These are phyloP conservation scores for Russula foetens DNA, from an alignment of 768 basidiomycete species.

Conservation along the genomic window DNA sequence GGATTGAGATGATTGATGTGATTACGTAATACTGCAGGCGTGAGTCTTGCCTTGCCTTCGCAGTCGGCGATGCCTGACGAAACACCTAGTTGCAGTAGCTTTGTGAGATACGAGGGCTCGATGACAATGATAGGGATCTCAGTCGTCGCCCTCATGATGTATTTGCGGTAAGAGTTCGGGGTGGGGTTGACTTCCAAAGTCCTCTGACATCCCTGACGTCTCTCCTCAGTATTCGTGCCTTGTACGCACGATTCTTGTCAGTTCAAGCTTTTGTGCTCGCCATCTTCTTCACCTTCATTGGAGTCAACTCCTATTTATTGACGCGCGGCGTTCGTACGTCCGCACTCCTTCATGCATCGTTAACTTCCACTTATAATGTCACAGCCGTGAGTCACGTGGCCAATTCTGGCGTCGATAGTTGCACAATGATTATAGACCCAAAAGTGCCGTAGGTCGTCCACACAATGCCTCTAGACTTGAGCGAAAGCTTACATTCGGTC, in stretches of 20 bases:
- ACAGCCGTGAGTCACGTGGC: conserved; percentile 1
- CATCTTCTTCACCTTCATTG: conserved; percentile 37
- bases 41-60: no score
- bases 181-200: no score
- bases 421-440: conserved; percentile 32
- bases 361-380: not conserved
- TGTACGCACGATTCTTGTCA: conserved; percentile 24
- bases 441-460: conserved; percentile 21
- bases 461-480: no score
- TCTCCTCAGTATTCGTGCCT: conserved; percentile 25
- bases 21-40: no score
- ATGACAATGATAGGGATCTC: conserved; percentile 48
- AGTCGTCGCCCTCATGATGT: conserved; percentile 50
- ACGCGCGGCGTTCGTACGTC: conserved; percentile 40
- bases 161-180: conserved; percentile 39
- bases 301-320: conserved; percentile 48
- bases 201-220: not conserved
- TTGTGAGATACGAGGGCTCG: conserved; percentile 29
- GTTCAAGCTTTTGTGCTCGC: conserved; percentile 23
- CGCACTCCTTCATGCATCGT: not conserved
- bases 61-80: not conserved
- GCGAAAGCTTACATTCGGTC: no score
- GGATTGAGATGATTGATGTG: no score
- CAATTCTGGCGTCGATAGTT: conserved; percentile 17
- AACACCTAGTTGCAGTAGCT: conserved; percentile 21